phyloP scores from a whole-genome alignment of 2,329 filamentous ascomycete genomes.

The Beauveria australis region DNA sequence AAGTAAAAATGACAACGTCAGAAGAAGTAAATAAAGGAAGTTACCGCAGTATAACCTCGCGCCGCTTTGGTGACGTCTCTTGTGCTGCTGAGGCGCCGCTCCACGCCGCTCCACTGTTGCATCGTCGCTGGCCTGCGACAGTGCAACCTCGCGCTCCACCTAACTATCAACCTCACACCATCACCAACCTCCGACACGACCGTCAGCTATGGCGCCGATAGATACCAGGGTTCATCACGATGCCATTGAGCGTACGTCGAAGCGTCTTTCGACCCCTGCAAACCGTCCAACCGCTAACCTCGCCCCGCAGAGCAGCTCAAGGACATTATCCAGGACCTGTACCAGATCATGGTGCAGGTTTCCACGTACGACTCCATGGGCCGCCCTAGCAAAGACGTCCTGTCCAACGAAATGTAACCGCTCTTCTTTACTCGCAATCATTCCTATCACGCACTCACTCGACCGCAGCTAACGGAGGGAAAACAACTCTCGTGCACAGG shows the following conservation, averaged over 20 bases:
- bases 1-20: not conserved
- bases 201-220: constrained; percentile 32
- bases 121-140: not conserved
- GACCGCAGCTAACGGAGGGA: not conserved
- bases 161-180: not conserved
- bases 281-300: constrained; percentile 10
- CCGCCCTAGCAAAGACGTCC: constrained; percentile 45
- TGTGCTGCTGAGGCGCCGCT: not conserved
- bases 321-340: constrained; percentile 55
- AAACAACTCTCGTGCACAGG: constrained; percentile 16
- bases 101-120: constrained; percentile 2
- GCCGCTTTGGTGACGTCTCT: not conserved
- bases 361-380: constrained; percentile 49
- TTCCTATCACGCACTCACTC: too few species aligned
- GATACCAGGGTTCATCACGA: constrained; percentile 28
- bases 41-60: not conserved
- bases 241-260: constrained; percentile 29
- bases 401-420: constrained; percentile 42
- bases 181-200: not conserved
- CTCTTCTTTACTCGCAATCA: not conserved
- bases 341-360: constrained; percentile 55
- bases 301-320: constrained; percentile 44
- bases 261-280: not conserved
- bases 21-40: not conserved
- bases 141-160: not conserved